These are phyloP conservation scores for Colletotrichum zoysiae DNA, from an alignment of 2,329 filamentous ascomycete species.

Conservation along the genomic window DNA sequence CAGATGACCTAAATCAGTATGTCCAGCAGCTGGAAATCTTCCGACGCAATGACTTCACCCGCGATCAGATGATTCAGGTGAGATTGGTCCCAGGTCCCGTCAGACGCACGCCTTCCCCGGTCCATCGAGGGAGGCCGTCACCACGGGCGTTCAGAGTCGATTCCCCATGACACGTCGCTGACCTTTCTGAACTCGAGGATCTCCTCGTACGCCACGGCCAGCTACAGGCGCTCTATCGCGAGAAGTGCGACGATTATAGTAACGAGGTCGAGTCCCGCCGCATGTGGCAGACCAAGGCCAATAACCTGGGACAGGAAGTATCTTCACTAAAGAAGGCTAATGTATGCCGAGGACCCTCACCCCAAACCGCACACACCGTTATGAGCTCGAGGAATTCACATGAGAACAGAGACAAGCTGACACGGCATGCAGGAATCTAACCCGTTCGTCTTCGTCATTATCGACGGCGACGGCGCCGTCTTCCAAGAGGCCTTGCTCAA, in stretches of 20 bases:
- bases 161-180: not conserved
- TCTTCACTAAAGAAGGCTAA: slow-evolving; percentile 35
- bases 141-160: not conserved
- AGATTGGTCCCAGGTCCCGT: not conserved
- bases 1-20: slow-evolving; percentile 22
- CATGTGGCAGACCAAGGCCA: slow-evolving; percentile 43
- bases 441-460: slow-evolving; percentile 51
- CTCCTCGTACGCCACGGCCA: slow-evolving; percentile 22
- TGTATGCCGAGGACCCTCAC: slow-evolving; percentile 11
- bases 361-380: not conserved
- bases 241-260: slow-evolving; percentile 43
- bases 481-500: slow-evolving; percentile 51
- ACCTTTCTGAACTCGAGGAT: slow-evolving; percentile 11
- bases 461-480: slow-evolving; percentile 53
- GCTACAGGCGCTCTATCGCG: slow-evolving; percentile 28
- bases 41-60: slow-evolving; percentile 31
- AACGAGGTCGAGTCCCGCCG: slow-evolving; percentile 44
- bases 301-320: slow-evolving; percentile 25
- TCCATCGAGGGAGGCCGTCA: not conserved
- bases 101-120: not conserved
- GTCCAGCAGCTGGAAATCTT: slow-evolving; percentile 33
- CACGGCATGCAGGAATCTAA: slow-evolving; percentile 47
- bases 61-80: slow-evolving; percentile 41
- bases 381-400: too few species aligned
- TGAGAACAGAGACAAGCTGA: not conserved